Base-by-base conservation (phyloP, 805 yeast genomes). In the Barnettozyma siamensis region DNA sequence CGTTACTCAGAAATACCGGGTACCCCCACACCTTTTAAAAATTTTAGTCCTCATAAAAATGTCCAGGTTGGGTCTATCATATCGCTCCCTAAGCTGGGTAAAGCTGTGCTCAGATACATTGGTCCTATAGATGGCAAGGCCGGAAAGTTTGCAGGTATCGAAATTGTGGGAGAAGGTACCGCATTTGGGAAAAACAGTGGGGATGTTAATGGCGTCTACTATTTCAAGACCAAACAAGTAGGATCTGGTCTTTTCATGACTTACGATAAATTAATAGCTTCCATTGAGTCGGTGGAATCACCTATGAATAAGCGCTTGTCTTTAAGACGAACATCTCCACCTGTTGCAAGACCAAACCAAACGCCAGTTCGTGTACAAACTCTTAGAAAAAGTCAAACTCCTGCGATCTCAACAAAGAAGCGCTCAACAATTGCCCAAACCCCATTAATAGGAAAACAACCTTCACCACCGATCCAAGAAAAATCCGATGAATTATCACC, bases 111-210 rank as follows among this genome's bases (percentile, higher is more conserved):
- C 39, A 70, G 78, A 44, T 89, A 73, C 60, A 68, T 80, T 17
- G 99, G 96, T 1, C 62, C 72, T 2, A 86, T 91, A 15, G 73
- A 78, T 18, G 81, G 81, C 18, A 87, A 85, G 55, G 62, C 64
- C 7, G 95, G 96, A 0, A 67, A 70, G 10, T 91, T 80, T 66
- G 96, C 89, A 5, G 99, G 99, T 3, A 72, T 91, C 6, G 97
- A 91, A 58, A 65, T 91, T 33, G 54, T 78, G n/a, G 89, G 85
- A 2, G 80, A 78, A 1, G 72, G 76, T 31, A 64, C 74, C 0
- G 57, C 66, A 5, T 67, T 76, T 41, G 99, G 99, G 18, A 85
- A 87, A 60, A 93, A 91, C 56, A 75, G 78, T 41, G 99, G 99
- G n/a, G 73, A 75, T 32, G 88, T 80, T 34, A 75, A 81, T 43